Base-by-base conservation (phyloP, 495 filamentous ascomycete genomes). In the Podospora australis region DNA sequence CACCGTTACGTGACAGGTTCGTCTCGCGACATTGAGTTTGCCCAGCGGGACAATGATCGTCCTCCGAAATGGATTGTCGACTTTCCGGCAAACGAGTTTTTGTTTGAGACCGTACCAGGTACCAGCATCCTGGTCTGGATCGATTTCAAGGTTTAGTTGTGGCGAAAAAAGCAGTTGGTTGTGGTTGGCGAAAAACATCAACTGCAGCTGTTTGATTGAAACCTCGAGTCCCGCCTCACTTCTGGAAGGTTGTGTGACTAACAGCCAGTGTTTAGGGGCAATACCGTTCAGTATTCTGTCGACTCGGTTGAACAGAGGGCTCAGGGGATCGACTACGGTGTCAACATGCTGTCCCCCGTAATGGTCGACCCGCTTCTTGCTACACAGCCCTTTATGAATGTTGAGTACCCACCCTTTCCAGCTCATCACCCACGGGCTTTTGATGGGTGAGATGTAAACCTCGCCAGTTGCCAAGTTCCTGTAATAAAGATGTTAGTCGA, bases 391-490 rank as follows among this genome's bases (percentile, higher is more conserved):
- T 1, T 9, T 40, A 9, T 48, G 38, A 2, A 68, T 44, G 35
- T 69, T 46, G 2, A 73, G 19, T 6, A 39, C 51, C 64, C 63
- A 71, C 42, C 64, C 51, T 21, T 42, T 29, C 24, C 24, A 20
- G 10, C 53, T 58, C 4, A 56, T 52, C 0, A 39, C 44, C 80
- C 79, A 86, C 2, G 69, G 63, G 7, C 59, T 39, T 0, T 57
- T 46, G 6, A 42, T 14, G 2, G 70, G 73, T 0, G 80, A 66
- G 29, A 82, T 73, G 48, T 86, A 76, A 8, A 87, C 54, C 3
- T 48, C 32, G 0, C 59, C 53, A 0, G 63, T 70, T 4, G 49
- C 41, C 4, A 81, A 6, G 39, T 83, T 62, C 2, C 48, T 50
- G 16, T 2, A 1, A 13, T n/a, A n/a, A 4, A 2, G 6, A 42